Evolutionary conservation across 2,329 filamentous ascomycete genomes (phyloP).

Genomic region (Teratosphaeriaceae sp.): DNA sequence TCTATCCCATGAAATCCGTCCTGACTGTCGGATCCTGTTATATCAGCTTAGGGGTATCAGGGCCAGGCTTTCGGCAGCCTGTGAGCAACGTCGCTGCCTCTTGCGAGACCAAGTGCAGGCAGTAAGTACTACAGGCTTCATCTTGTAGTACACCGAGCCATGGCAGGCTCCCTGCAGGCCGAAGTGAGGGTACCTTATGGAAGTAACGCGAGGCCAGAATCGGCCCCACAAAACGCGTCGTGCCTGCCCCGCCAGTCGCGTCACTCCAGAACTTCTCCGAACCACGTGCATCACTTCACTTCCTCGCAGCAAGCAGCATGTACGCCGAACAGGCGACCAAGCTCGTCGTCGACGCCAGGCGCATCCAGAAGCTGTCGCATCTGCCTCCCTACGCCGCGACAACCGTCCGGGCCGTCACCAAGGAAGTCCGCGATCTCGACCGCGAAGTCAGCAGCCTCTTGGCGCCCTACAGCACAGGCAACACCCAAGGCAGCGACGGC

Average conservation of each 20-base stretch:
- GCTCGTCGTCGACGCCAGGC: constrained; percentile 93
- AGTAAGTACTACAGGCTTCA: not conserved
- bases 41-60: not conserved
- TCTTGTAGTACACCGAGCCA: not conserved
- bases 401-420: constrained; percentile 75
- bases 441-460: constrained; percentile 75
- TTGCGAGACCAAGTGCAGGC: not conserved
- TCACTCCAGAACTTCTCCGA: too few species aligned
- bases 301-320: constrained; percentile 49
- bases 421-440: constrained; percentile 90
- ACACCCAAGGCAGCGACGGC: constrained; percentile 22
- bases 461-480: constrained; percentile 62
- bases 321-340: constrained; percentile 86
- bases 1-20: too few species aligned
- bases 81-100: constrained; percentile 1
- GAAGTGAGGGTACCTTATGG: not conserved
- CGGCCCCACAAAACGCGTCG: too few species aligned
- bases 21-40: too few species aligned
- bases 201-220: not conserved
- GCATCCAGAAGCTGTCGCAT: constrained; percentile 77
- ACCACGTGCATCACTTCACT: too few species aligned
- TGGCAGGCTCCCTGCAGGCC: not conserved
- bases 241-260: constrained; percentile 1
- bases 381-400: constrained; percentile 91
- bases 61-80: constrained; percentile 1